Percentiles rank a stretch among this genome's conserved stretches.
phyloP scores from a whole-genome alignment of 495 filamentous ascomycete genomes.

The Trichocladium antarcticum region DNA sequence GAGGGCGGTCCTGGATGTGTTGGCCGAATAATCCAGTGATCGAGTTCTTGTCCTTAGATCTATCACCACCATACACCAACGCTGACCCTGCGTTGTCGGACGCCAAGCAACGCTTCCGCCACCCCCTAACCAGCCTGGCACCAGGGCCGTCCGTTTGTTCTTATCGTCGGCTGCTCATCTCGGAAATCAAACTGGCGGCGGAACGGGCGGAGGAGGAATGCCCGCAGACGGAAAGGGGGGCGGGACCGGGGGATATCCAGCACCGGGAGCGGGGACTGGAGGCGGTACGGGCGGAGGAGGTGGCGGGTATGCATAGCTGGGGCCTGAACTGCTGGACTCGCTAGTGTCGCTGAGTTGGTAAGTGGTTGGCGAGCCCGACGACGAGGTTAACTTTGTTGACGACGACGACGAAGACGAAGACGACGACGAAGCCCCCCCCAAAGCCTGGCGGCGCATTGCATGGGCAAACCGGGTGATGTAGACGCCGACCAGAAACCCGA shows the following conservation, averaged over 20 bases:
- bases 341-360: neutral
- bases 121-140: too few relatives aligned
- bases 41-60: too few relatives aligned
- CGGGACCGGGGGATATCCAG: neutral
- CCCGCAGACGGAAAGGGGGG: neutral
- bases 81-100: too few relatives aligned
- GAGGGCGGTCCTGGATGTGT: too few relatives aligned
- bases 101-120: too few relatives aligned
- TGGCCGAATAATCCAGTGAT: too few relatives aligned
- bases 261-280: neutral
- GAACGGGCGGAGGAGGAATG: neutral
- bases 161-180: neutral
- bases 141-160: neutral
- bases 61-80: too few relatives aligned
- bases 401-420: neutral
- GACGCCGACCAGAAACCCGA: neutral
- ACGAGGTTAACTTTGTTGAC: neutral
- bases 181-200: neutral
- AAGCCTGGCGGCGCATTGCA: neutral
- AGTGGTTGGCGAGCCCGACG: neutral
- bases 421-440: neutral
- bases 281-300: neutral
- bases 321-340: neutral
- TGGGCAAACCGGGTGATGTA: constrained; percentile 2
- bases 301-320: neutral